phyloP scores from a whole-genome alignment of 306 rosid species.

The Carpinus viminea region DNA sequence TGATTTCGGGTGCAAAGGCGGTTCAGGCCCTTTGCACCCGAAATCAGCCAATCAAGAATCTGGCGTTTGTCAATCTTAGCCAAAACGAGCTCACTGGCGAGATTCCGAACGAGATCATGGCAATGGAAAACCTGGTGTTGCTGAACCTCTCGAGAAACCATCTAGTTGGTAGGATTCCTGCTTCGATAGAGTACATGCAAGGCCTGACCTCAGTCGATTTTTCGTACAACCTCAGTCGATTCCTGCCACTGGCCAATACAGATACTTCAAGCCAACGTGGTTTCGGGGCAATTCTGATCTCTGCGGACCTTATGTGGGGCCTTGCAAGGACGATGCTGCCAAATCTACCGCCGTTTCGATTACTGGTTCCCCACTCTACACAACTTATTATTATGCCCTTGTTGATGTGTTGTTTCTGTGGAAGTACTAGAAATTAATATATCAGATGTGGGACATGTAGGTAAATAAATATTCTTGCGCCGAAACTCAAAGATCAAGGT shows the following conservation, averaged over 20 bases:
- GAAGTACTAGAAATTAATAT: no score
- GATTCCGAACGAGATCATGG: conserved; percentile 77
- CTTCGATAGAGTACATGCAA: conserved; percentile 77
- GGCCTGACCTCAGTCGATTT: conserved; percentile 90
- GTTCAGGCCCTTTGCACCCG: conserved; percentile 61
- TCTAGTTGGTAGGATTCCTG: conserved; percentile 74
- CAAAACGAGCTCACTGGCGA: conserved; percentile 74
- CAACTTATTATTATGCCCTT: no score
- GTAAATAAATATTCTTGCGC: no score
- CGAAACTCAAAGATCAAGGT: no score
- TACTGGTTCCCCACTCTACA: no score
- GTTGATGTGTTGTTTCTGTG: no score
- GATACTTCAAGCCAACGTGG: conserved; percentile 91
- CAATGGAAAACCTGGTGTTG: conserved; percentile 77
- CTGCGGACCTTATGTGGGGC: conserved; percentile 87
- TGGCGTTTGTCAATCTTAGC: conserved; percentile 83
- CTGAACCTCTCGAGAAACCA: conserved; percentile 85
- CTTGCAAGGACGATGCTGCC: conserved; percentile 75
- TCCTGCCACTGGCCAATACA: conserved; percentile 92
- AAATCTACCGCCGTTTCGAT: not conserved
- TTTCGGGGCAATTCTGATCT: conserved; percentile 79
- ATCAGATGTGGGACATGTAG: no score
- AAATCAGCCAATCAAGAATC: conserved; percentile 71
- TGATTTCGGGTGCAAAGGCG: no score
- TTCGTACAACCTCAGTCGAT: conserved; percentile 91